A percentile compares a stretch with the other conserved stretches of the same genome.
phyloP scores from a whole-genome alignment of 208 protist species.

The Novymonas esmeraldas region DNA sequence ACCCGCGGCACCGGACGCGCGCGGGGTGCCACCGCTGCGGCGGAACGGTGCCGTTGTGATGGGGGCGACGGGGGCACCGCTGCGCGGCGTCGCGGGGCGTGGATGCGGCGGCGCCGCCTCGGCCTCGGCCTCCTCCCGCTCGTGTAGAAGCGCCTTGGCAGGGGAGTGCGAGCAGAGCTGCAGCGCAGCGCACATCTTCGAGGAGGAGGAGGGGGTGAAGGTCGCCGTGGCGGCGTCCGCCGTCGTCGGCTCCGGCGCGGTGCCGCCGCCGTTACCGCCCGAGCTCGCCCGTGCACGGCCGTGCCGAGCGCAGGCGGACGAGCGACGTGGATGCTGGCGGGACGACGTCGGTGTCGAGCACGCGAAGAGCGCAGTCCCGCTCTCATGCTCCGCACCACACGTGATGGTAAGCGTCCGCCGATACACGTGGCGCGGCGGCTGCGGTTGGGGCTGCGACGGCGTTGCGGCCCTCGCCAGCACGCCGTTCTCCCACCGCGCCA shows the following conservation, averaged over 20 bases:
- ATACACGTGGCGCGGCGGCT: slow-evolving; percentile 10
- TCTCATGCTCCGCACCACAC: background rate
- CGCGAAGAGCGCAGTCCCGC: background rate
- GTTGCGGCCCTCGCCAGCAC: background rate
- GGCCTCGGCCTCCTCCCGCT: background rate
- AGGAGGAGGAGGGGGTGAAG: background rate
- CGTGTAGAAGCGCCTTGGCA: slow-evolving; percentile 2
- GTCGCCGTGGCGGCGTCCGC: background rate
- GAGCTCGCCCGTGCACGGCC: background rate
- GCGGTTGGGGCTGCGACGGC: background rate
- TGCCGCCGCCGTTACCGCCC: background rate
- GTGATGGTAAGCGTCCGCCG: slow-evolving; percentile 24
- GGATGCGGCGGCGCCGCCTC: background rate
- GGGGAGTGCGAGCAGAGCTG: slow-evolving; percentile 32
- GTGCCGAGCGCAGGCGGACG: background rate
- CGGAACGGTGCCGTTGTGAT: slow-evolving; percentile 15
- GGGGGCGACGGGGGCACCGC: slow-evolving; percentile 1
- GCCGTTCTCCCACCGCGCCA: slow-evolving; percentile 3
- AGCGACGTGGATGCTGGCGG: background rate
- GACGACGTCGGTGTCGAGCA: background rate
- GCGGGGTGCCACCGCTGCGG: slow-evolving; percentile 30
- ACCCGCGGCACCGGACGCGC: slow-evolving; percentile 7
- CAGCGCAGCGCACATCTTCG: slow-evolving; percentile 14
- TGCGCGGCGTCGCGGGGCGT: background rate
- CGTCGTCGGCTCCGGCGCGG: background rate